Evolutionary conservation across 192 early-diverging fungal genomes (phyloP).

Genomic region (Coemansia furcata): DNA sequence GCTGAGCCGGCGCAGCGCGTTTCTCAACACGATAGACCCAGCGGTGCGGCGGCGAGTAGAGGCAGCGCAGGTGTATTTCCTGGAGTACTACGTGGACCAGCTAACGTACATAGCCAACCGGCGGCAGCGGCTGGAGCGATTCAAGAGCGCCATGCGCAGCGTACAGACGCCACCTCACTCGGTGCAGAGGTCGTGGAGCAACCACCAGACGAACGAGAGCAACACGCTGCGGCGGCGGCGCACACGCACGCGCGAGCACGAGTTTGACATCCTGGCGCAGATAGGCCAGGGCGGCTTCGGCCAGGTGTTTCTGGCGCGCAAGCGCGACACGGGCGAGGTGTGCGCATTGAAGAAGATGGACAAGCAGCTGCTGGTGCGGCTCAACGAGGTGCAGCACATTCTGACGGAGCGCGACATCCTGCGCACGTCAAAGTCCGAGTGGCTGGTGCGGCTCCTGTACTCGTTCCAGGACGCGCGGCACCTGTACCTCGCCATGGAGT

Average conservation of each 20-base stretch:
- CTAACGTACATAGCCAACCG: conserved; percentile 75
- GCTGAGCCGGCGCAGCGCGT: conserved; percentile 45
- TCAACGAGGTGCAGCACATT: conserved; percentile 72
- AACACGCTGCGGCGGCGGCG: conserved; percentile 64
- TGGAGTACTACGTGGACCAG: conserved; percentile 82
- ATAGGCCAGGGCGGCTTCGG: conserved; percentile 82
- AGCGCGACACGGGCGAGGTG: conserved; percentile 67
- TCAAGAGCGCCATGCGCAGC: conserved; percentile 55
- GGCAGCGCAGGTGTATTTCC: conserved; percentile 61
- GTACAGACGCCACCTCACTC: conserved; percentile 35
- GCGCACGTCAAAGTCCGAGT: conserved; percentile 61
- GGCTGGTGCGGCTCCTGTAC: conserved; percentile 90
- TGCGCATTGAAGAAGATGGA: conserved; percentile 78
- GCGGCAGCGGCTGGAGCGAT: conserved; percentile 54
- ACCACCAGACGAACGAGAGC: conserved; percentile 56
- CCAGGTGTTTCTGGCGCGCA: conserved; percentile 71
- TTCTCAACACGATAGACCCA: conserved; percentile 49
- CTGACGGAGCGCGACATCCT: conserved; percentile 77
- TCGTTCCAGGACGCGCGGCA: conserved; percentile 78
- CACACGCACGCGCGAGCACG: conserved; percentile 61
- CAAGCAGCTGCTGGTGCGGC: conserved; percentile 61
- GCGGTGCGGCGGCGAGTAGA: conserved; percentile 47
- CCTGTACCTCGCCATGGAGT: conserved; percentile 76
- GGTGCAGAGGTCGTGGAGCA: conserved; percentile 44
- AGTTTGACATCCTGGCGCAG: conserved; percentile 69